phyloP scores from a whole-genome alignment of 1,284 basidiomycete genomes.

The Irpex sp. region DNA sequence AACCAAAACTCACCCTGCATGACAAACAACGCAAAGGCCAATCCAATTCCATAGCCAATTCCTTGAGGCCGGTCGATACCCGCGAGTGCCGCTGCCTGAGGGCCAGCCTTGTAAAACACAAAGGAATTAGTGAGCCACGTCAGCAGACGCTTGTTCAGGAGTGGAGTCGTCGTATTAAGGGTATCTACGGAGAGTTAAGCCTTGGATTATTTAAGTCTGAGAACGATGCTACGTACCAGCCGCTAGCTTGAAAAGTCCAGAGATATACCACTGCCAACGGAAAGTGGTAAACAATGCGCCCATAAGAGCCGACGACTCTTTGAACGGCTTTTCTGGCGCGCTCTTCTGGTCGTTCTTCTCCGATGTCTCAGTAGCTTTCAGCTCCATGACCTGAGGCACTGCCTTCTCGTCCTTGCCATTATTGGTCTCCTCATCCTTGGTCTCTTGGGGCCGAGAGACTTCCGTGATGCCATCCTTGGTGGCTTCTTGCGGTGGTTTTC shows the following conservation, averaged over 20 bases:
- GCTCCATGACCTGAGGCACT: constrained; percentile 33
- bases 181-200: constrained; percentile 36
- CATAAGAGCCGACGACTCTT: constrained; percentile 54
- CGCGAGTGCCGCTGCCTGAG: constrained; percentile 30
- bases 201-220: not conserved
- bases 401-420: constrained; percentile 25
- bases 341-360: constrained; percentile 8
- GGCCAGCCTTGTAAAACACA: constrained; percentile 34
- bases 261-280: constrained; percentile 48
- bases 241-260: constrained; percentile 51
- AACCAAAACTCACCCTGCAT: constrained; percentile 51
- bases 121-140: constrained; percentile 61
- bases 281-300: constrained; percentile 57
- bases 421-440: not conserved
- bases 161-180: constrained; percentile 56
- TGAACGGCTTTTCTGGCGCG: constrained; percentile 16
- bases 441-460: not conserved
- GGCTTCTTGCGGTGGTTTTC: constrained; percentile 4
- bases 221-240: constrained; percentile 38
- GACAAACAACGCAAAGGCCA: constrained; percentile 57
- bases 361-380: constrained; percentile 3
- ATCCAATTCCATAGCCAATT: constrained; percentile 58
- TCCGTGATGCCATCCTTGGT: not conserved
- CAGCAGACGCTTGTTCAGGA: constrained; percentile 61
- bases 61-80: constrained; percentile 38